These are phyloP conservation scores for Astrothelium subdiscretum DNA, from an alignment of 495 filamentous ascomycete genomes.

Conservation along the genomic window DNA sequence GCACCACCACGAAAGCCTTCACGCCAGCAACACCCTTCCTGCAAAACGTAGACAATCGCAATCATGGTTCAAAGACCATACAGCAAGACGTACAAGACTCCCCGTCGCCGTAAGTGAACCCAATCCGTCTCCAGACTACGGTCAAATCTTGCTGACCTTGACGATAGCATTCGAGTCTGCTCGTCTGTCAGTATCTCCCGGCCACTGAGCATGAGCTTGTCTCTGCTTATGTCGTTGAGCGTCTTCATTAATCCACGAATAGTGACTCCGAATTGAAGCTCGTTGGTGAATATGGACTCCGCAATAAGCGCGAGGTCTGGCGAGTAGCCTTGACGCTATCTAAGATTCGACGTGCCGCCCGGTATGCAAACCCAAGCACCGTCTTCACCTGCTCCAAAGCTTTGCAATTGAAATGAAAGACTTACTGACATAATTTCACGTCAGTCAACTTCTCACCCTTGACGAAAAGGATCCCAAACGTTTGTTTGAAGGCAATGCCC, in stretches of 20 bases:
- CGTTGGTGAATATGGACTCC: constrained; percentile 96
- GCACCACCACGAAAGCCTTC: constrained; percentile 7
- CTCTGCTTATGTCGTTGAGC: constrained; percentile 86
- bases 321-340: constrained; percentile 97
- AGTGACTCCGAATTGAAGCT: constrained; percentile 99
- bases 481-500: constrained; percentile 98
- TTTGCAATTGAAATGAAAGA: background rate
- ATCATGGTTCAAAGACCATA: constrained; percentile 51
- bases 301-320: constrained; percentile 99
- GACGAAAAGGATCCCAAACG: constrained; percentile 99
- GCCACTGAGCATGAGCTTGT: constrained; percentile 97
- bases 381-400: background rate
- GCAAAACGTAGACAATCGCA: constrained; percentile 3
- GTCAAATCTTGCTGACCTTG: background rate
- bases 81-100: constrained; percentile 98
- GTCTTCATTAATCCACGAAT: constrained; percentile 38
- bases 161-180: constrained; percentile 77
- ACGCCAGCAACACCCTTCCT: constrained; percentile 1
- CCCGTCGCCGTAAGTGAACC: constrained; percentile 38
- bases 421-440: background rate
- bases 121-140: background rate
- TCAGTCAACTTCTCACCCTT: constrained; percentile 96
- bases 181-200: constrained; percentile 91
- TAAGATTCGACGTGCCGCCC: constrained; percentile 99
- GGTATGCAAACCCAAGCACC: constrained; percentile 45